phyloP scores from a whole-genome alignment of 495 filamentous ascomycete genomes.

The Geoglossum glabrum region DNA sequence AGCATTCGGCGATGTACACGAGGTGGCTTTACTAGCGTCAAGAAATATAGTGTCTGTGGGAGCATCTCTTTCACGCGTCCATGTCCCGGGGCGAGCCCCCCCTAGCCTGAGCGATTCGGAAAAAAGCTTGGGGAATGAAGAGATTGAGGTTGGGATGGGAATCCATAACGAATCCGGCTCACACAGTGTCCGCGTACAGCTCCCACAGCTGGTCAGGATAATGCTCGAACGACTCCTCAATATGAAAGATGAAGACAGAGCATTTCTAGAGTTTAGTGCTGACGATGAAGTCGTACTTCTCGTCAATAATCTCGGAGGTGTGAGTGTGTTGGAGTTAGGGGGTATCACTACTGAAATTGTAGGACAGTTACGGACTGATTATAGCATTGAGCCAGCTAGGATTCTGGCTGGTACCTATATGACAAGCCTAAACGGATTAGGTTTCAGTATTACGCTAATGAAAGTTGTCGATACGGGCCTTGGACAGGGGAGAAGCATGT shows the following conservation, averaged over 20 bases:
- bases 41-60: slow-evolving; percentile 73
- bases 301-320: slow-evolving; percentile 88
- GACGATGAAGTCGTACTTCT: slow-evolving; percentile 50
- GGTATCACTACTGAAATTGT: slow-evolving; percentile 78
- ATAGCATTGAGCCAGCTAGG: slow-evolving; percentile 52
- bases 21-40: slow-evolving; percentile 49
- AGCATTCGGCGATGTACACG: slow-evolving; percentile 41
- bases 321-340: slow-evolving; percentile 72
- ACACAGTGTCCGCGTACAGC: slow-evolving; percentile 39
- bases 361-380: slow-evolving; percentile 47
- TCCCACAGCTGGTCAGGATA: slow-evolving; percentile 48
- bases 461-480: slow-evolving; percentile 66
- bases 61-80: slow-evolving; percentile 69
- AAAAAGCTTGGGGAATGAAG: slow-evolving; percentile 38
- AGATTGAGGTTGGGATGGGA: slow-evolving; percentile 94
- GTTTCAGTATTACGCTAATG: slow-evolving; percentile 75
- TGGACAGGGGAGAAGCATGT: slow-evolving; percentile 52
- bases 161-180: slow-evolving; percentile 94
- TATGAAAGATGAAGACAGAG: slow-evolving; percentile 55
- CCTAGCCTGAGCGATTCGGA: slow-evolving; percentile 21
- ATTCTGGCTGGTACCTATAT: slow-evolving; percentile 48
- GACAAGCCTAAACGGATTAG: slow-evolving; percentile 81
- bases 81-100: slow-evolving; percentile 59
- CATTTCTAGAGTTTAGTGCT: slow-evolving; percentile 47
- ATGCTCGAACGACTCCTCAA: slow-evolving; percentile 77